These are phyloP conservation scores for Ehretia macrophylla DNA, from an alignment of 257 asterid species.

Conservation along the genomic window DNA sequence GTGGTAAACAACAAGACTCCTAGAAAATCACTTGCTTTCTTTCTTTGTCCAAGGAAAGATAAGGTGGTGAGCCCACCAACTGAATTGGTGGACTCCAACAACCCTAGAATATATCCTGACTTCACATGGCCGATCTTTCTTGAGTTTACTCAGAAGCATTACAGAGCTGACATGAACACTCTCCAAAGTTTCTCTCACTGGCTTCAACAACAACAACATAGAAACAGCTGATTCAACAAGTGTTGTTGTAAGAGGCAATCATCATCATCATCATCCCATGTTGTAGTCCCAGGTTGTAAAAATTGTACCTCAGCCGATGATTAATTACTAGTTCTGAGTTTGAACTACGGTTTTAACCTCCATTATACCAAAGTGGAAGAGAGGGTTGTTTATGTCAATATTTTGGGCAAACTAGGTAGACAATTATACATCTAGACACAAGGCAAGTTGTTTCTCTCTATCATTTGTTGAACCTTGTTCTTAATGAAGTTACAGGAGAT, in stretches of 20 bases:
- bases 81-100: constrained; percentile 64
- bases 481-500: constrained; percentile 9
- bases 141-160: constrained; percentile 85
- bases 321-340: background rate
- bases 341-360: too few relatives aligned
- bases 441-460: background rate
- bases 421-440: background rate
- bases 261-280: constrained; percentile 3
- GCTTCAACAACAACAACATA: constrained; percentile 36
- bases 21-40: constrained; percentile 88
- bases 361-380: background rate
- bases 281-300: background rate
- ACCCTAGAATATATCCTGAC: constrained; percentile 77
- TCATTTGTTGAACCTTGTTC: background rate
- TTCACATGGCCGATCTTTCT: constrained; percentile 69
- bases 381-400: constrained; percentile 9
- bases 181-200: constrained; percentile 64
- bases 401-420: constrained; percentile 3
- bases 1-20: constrained; percentile 76
- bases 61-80: constrained; percentile 82
- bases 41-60: constrained; percentile 77
- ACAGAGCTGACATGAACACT: constrained; percentile 89
- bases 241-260: too few relatives aligned
- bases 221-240: constrained; percentile 12
- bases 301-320: background rate